Conservation (phyloP, 345 rosid genomes). For the Salix viminalis region DNA sequence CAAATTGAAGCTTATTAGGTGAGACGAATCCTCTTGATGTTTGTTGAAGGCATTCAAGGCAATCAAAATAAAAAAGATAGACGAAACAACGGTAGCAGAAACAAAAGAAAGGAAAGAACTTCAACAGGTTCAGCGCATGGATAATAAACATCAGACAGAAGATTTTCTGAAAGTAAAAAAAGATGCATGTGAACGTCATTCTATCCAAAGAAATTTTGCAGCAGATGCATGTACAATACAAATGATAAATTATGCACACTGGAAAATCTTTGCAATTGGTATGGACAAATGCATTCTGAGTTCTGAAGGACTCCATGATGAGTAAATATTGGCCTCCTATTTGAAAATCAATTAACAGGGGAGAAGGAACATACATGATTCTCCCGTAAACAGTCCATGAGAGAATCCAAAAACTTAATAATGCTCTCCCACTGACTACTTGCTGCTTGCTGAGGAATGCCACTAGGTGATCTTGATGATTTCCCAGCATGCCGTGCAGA, state of each 20-base stretch:
- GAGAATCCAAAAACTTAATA: slow-evolving; percentile 85
- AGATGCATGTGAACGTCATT: too few species aligned
- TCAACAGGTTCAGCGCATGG: too few species aligned
- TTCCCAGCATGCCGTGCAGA: slow-evolving; percentile 66
- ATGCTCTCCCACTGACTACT: slow-evolving; percentile 87
- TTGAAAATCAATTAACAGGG: neutral
- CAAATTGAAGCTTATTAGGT: neutral
- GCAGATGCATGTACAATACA: too few species aligned
- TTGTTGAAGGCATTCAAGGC: neutral
- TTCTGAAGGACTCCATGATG: too few species aligned
- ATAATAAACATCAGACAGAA: too few species aligned
- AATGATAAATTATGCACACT: too few species aligned
- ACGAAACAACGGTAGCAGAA: neutral
- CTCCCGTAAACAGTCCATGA: slow-evolving; percentile 62
- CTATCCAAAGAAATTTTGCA: too few species aligned
- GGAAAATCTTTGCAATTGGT: neutral
- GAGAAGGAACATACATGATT: slow-evolving; percentile 63
- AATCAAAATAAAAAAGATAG: neutral
- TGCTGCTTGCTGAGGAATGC: slow-evolving; percentile 50
- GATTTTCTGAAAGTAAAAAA: too few species aligned
- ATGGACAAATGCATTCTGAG: neutral
- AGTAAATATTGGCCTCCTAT: neutral
- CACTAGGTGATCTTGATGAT: slow-evolving; percentile 72
- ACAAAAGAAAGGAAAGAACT: too few species aligned
- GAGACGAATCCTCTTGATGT: neutral